Evolutionary conservation across 192 early-diverging fungal genomes (phyloP).

Genomic region (Coemansia erecta): DNA sequence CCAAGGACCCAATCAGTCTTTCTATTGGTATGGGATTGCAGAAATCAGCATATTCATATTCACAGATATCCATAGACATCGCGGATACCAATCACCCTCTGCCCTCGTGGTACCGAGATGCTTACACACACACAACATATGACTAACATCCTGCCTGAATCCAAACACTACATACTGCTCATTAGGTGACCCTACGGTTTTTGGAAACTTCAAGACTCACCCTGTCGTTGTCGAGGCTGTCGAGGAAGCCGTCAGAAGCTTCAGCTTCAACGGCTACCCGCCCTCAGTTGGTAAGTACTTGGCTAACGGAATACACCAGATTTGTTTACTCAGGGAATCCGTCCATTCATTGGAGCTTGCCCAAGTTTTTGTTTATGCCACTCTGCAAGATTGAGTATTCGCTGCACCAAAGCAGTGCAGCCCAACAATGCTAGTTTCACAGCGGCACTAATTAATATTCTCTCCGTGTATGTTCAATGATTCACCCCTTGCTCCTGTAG

Average conservation of each 20-base stretch:
- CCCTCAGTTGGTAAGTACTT: constrained; percentile 65
- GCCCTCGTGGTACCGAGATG: background rate
- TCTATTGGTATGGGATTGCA: constrained; percentile 35
- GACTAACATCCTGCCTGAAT: background rate
- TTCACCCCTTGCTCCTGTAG: constrained; percentile 15
- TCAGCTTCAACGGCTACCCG: constrained; percentile 80
- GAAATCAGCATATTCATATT: too few species aligned
- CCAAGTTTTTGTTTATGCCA: too few species aligned
- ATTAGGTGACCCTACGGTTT: constrained; percentile 80
- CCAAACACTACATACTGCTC: background rate
- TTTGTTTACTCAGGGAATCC: too few species aligned
- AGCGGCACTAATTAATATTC: background rate
- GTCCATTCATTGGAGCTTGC: too few species aligned
- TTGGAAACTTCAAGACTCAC: constrained; percentile 87
- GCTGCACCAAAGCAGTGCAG: too few species aligned
- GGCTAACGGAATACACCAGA: background rate
- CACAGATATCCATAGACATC: too few species aligned
- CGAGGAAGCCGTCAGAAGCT: constrained; percentile 62
- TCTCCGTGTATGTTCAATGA: background rate
- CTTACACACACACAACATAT: background rate
- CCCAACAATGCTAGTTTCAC: too few species aligned
- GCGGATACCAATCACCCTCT: background rate
- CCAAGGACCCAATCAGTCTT: constrained; percentile 34
- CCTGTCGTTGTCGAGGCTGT: constrained; percentile 69
- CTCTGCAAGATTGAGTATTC: too few species aligned